Evolutionary conservation across 257 asterid genomes (phyloP).

Genomic region (Scutellaria baicalensis): DNA sequence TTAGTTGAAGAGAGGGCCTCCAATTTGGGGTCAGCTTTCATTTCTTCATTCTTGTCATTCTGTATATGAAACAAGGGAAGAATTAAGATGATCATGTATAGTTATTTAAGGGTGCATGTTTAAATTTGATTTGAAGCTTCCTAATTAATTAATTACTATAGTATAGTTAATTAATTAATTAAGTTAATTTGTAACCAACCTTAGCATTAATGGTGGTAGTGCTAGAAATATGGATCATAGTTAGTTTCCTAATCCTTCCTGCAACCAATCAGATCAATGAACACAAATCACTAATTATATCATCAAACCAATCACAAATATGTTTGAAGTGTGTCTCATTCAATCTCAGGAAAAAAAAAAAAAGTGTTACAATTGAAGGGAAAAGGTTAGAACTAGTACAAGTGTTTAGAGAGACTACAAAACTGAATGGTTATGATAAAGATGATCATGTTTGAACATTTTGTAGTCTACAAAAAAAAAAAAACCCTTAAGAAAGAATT

Average conservation of each 20-base stretch:
- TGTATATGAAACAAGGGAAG: conserved; percentile 16
- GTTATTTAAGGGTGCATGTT: too few species aligned
- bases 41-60: conserved; percentile 36
- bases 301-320: not conserved
- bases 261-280: conserved; percentile 26
- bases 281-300: not conserved
- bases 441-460: not conserved
- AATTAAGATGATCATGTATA: not conserved
- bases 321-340: not conserved
- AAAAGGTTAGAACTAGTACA: not conserved
- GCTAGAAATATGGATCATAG: conserved; percentile 32
- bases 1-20: conserved; percentile 17
- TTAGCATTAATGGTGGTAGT: conserved; percentile 31
- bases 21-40: conserved; percentile 17
- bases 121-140: not conserved
- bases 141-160: too few species aligned
- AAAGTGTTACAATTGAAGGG: conserved; percentile 12
- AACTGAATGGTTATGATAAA: conserved; percentile 21
- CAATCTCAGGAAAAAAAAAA: not conserved
- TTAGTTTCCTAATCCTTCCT: conserved; percentile 68
- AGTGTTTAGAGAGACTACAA: conserved; percentile 7
- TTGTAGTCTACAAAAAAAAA: not conserved
- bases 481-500: conserved; percentile 6
- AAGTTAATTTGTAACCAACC: conserved; percentile 37
- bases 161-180: too few species aligned